Evolutionary conservation across 768 basidiomycete genomes (phyloP).

Genomic region (Suillus bovinus): DNA sequence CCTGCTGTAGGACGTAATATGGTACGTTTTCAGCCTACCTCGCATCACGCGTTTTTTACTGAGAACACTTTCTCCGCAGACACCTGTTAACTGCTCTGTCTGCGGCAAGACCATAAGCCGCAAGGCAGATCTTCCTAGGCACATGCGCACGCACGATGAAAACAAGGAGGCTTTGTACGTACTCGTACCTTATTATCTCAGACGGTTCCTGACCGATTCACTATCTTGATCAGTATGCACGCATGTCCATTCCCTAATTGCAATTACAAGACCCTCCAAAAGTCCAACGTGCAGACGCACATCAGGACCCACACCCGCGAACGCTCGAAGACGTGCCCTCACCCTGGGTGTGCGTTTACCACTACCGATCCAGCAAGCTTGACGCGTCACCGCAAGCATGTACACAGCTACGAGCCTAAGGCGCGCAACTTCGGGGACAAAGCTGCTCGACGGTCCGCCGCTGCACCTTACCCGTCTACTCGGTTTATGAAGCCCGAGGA

Average conservation of each 20-base stretch:
- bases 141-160: constrained; percentile 24
- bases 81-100: constrained; percentile 10
- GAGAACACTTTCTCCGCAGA: constrained; percentile 9
- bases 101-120: constrained; percentile 23
- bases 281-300: constrained; percentile 28
- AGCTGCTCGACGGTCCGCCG: constrained; percentile 5
- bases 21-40: background rate
- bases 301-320: constrained; percentile 23
- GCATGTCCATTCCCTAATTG: constrained; percentile 25
- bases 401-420: constrained; percentile 21
- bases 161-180: constrained; percentile 29
- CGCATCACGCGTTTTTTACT: background rate
- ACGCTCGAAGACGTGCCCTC: constrained; percentile 20
- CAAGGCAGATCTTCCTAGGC: constrained; percentile 28
- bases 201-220: background rate
- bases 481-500: background rate
- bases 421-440: constrained; percentile 4
- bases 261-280: constrained; percentile 24
- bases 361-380: constrained; percentile 26
- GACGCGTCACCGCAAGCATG: constrained; percentile 21
- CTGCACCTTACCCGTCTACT: constrained; percentile 10
- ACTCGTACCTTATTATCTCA: background rate
- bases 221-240: constrained; percentile 22
- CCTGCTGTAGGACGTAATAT: background rate
- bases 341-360: constrained; percentile 17